Conservation (phyloP, 305 asterid genomes). For the Fraxinus ornus region DNA sequence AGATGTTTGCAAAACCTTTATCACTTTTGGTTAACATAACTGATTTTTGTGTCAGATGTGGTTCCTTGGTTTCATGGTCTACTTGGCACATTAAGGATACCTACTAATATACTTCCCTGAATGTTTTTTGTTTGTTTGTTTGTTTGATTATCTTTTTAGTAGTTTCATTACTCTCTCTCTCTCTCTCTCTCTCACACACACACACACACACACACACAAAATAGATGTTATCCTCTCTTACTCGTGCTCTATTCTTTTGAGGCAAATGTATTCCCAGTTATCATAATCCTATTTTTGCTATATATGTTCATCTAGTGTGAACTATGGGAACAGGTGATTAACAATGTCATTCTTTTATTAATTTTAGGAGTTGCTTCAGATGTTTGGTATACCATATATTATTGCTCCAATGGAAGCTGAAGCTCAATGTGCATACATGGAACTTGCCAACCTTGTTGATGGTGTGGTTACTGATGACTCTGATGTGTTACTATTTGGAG, state of each 20-base stretch:
- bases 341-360: constrained; percentile 17
- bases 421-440: constrained; percentile 98
- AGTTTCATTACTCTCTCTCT: neutral
- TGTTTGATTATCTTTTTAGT: neutral
- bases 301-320: neutral
- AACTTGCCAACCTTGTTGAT: constrained; percentile 80
- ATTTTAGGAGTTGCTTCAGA: constrained; percentile 90
- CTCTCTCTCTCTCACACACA: neutral
- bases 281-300: neutral
- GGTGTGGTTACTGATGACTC: constrained; percentile 98
- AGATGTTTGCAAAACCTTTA: neutral
- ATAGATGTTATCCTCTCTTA: neutral
- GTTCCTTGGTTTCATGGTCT: constrained; percentile 2
- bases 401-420: constrained; percentile 99
- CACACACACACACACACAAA: neutral
- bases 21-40: neutral
- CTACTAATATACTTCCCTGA: constrained; percentile 11
- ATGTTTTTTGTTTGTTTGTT: neutral
- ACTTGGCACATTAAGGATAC: neutral
- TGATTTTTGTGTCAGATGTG: neutral
- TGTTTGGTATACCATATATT: constrained; percentile 94
- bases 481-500: constrained; percentile 91
- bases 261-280: neutral
- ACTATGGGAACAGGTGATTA: constrained; percentile 16
- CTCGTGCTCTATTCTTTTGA: neutral